phyloP scores from a whole-genome alignment of 1,284 basidiomycete species.

The Schizophyllum amplum region DNA sequence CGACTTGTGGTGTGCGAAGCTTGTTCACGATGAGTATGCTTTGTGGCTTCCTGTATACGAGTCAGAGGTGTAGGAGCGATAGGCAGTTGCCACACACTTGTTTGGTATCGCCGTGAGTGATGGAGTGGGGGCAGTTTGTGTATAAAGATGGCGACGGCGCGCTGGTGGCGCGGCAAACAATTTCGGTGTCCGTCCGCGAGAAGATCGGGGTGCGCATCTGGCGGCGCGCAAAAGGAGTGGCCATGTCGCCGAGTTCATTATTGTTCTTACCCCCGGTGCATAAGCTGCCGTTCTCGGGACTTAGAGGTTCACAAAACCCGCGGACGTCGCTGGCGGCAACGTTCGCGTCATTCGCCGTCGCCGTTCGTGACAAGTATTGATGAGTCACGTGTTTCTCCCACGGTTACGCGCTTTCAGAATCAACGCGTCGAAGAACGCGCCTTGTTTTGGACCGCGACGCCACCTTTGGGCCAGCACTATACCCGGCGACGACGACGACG shows the following conservation, averaged over 20 bases:
- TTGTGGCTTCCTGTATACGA: constrained; percentile 23
- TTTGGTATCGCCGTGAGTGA: neutral
- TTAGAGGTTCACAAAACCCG: neutral
- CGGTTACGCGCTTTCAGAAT: neutral
- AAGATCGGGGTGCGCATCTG: neutral
- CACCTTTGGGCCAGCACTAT: neutral
- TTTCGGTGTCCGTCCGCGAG: neutral
- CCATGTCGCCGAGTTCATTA: too few species aligned
- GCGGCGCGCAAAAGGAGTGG: neutral
- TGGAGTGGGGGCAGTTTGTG: too few species aligned
- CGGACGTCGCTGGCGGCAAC: too few species aligned
- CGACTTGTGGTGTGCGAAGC: constrained; percentile 63
- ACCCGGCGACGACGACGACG: neutral
- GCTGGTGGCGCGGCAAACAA: too few species aligned
- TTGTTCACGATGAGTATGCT: constrained; percentile 71
- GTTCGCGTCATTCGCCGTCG: neutral
- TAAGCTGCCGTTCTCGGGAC: neutral
- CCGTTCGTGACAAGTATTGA: neutral
- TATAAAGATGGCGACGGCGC: too few species aligned
- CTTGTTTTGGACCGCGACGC: neutral
- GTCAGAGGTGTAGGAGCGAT: constrained; percentile 12
- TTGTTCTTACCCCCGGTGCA: neutral
- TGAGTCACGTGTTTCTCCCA: neutral
- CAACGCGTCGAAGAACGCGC: neutral
- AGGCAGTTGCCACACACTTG: neutral